Base-by-base conservation (phyloP, 192 early-diverging fungal species). In the Umbelopsis sp. region DNA sequence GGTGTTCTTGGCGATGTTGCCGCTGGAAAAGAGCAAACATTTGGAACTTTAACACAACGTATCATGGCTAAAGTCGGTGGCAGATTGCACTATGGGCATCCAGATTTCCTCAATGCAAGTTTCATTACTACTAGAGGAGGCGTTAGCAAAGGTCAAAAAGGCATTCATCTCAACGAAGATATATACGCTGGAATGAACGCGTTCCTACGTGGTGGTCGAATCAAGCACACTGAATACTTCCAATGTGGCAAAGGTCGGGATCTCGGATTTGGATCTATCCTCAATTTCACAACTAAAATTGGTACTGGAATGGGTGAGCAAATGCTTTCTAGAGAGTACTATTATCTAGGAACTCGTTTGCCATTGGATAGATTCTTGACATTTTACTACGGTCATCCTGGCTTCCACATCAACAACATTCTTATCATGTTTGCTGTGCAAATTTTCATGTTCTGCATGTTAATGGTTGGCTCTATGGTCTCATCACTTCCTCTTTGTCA, bases 251-350 rank as follows among this genome's bases (percentile, higher is more conserved):
- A 92, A 78, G 91, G 91, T 11, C 85, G 89, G 71, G 91, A 92
- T 73, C 76, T 92, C 27, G 88, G 89, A 22, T 91, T 92, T 70
- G 86, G 85, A 75, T 91, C 90, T 22, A 87, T 89, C 64, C 85
- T 92, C 75, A 88, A 87, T 71, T 92, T 91, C 65, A 87, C 88
- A 44, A 87, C 91, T 67, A 92, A 92, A 79, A 91, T 92, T 46
- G 91, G 90, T 46, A 88, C 88, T 37, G 91, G 91, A 70, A 92
- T 91, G 91, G 88, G 88, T 52, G 91, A 92, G 80, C 91, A 92
- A 74, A 84, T 92, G 75, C 77, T 92, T 37, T 92, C 91, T 65
- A 87, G 91, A 52, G 91, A 92, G 75, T 89, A 92, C 77, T 92
- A 92, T 82, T 89, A 89, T 78, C 69, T 92, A 22, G 91, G 91